Evolutionary conservation across 2,329 filamentous ascomycete genomes (phyloP).

Genomic region (Aspergillus aculeatinus): DNA sequence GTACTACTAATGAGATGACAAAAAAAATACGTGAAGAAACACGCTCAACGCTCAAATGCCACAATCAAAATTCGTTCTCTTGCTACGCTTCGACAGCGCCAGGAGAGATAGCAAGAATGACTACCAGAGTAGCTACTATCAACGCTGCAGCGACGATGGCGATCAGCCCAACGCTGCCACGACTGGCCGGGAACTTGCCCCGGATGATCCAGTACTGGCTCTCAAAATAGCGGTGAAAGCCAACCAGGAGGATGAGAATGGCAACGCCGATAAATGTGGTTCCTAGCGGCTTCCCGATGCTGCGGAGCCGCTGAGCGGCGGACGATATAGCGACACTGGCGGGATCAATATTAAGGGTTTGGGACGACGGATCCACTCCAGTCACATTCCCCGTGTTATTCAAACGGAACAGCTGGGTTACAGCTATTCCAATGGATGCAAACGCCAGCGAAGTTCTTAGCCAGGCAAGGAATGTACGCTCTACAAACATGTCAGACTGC

Average conservation of each 20-base stretch:
- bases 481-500: slow-evolving; percentile 36
- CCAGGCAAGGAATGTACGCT: slow-evolving; percentile 69
- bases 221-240: slow-evolving; percentile 66
- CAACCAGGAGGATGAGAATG: slow-evolving; percentile 60
- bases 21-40: not conserved
- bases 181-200: slow-evolving; percentile 64
- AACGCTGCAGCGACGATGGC: slow-evolving; percentile 55
- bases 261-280: slow-evolving; percentile 64
- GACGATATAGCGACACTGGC: slow-evolving; percentile 17
- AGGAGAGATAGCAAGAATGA: slow-evolving; percentile 58
- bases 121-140: slow-evolving; percentile 59
- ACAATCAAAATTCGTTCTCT: not conserved
- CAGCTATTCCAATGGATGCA: slow-evolving; percentile 64
- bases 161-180: slow-evolving; percentile 62
- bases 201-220: slow-evolving; percentile 66
- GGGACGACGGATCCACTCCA: slow-evolving; percentile 13
- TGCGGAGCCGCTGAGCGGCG: slow-evolving; percentile 40
- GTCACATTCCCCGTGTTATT: slow-evolving; percentile 48
- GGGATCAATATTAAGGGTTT: slow-evolving; percentile 21
- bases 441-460: slow-evolving; percentile 65
- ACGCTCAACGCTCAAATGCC: not conserved
- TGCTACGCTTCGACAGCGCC: slow-evolving; percentile 31
- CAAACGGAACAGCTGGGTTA: slow-evolving; percentile 66
- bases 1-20: not conserved
- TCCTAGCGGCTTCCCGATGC: slow-evolving; percentile 61